Evolutionary conservation across 1,139 yeast genomes (phyloP).

Genomic region (Casaregolazyma lundiana): DNA sequence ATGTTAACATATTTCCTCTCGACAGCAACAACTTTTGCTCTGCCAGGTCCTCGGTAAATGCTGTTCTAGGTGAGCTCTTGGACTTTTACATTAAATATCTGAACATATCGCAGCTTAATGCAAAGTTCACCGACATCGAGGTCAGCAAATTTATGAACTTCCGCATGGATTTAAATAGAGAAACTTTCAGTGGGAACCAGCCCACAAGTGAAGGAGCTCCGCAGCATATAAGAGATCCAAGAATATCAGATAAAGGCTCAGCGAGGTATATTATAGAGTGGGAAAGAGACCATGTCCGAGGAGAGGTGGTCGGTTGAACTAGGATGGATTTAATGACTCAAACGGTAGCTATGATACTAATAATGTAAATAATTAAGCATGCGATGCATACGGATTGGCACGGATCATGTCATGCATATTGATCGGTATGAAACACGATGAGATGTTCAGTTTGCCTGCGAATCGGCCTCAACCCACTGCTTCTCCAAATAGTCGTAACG

Average conservation of each 20-base stretch:
- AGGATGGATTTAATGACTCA: too few species aligned
- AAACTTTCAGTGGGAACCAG: conserved; percentile 9
- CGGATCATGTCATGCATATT: too few species aligned
- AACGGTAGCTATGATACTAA: not conserved
- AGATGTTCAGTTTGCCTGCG: not conserved
- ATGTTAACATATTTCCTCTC: conserved; percentile 25
- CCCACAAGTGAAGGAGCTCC: conserved; percentile 10
- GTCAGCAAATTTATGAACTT: conserved; percentile 21
- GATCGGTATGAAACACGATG: too few species aligned
- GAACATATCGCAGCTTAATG: conserved; percentile 18
- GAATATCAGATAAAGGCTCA: conserved; percentile 26
- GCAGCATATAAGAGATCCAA: conserved; percentile 24
- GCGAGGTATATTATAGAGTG: conserved; percentile 31
- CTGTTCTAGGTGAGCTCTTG: conserved; percentile 56
- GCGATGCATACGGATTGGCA: too few species aligned
- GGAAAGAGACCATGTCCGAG: conserved; percentile 24
- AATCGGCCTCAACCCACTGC: not conserved
- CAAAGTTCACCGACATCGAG: conserved; percentile 11
- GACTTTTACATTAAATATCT: conserved; percentile 41
- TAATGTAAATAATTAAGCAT: not conserved
- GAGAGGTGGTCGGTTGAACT: conserved; percentile 18
- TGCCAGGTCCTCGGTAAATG: conserved; percentile 44
- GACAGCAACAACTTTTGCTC: conserved; percentile 23
- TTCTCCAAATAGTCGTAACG: conserved; percentile 19
- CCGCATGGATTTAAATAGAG: conserved; percentile 22